Base-by-base conservation (phyloP, 371 early-diverging fungal genomes). In the Dinochytrium kinnereticum region DNA sequence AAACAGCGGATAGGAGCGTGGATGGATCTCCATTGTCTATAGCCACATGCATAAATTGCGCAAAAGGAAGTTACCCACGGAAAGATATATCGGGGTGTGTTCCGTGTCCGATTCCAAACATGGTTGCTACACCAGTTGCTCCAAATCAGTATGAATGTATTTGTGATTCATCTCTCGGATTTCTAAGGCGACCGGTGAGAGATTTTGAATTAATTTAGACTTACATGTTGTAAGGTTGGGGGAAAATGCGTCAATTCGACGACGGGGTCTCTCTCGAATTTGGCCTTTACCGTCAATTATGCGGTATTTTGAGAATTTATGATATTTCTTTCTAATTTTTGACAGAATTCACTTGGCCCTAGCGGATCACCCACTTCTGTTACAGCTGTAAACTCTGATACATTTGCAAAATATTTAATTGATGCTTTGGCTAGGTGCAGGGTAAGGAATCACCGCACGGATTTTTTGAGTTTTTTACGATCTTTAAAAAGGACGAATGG, bases 41-140 rank as follows among this genome's bases (percentile, higher is more conserved):
- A 0, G 81, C 75, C 2, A 26, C 44, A 0, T 86, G 86, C 68
- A 71, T 67, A 1, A 31, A 50, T 2, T 86, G 86, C 57, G 76
- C 82, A 2, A 30, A 19, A 1, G 80, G 80, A 50, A 57, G 67
- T 40, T 84, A 81, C 66, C 86, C 86, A 24, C 74, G 68, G 26
- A 15, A 31, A 2, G 80, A 81, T 64, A 71, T 77, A 15, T 76
- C 84, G 2, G 50, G 57, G 0, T 86, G 86, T 72, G 57, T 84
- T 17, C 13, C 64, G 2, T 86, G 84, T 59, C 81, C 85, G 33
- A 71, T 80, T 39, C 40, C 75, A 15, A 59, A 51, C 31, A 83
- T 83, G 81, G 75, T 69, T 26, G 74, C 77, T 1, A 59, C 55
- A 0, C 37, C 53, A 1, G 31, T 37, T 21, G 34, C 44, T 2